phyloP scores from a whole-genome alignment of 1,284 basidiomycete genomes.

The Cryptococcus hybrid region DNA sequence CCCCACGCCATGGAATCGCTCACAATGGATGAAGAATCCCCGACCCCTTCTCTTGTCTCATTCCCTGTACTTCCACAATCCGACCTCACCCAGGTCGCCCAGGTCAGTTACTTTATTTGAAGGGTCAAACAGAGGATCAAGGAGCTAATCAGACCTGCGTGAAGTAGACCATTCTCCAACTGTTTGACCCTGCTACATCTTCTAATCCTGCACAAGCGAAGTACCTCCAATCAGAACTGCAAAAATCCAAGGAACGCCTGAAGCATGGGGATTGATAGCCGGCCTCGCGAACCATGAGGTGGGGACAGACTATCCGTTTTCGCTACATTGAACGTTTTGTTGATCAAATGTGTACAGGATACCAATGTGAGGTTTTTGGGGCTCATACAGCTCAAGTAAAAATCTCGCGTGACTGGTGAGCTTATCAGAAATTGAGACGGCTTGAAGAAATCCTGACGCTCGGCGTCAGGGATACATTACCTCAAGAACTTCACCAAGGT shows the following conservation, averaged over 20 bases:
- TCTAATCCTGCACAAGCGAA: conserved; percentile 39
- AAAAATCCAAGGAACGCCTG: conserved; percentile 41
- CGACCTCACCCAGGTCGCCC: conserved; percentile 38
- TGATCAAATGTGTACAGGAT: conserved; percentile 50
- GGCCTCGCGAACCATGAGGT: conserved; percentile 46
- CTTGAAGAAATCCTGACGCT: neutral
- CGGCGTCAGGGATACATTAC: conserved; percentile 43
- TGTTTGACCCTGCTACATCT: conserved; percentile 37
- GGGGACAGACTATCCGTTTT: neutral
- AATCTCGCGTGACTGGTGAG: conserved; percentile 83
- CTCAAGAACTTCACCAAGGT: conserved; percentile 36
- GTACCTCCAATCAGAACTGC: conserved; percentile 44
- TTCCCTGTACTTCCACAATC: conserved; percentile 34
- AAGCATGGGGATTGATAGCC: conserved; percentile 50
- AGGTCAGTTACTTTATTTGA: conserved; percentile 15
- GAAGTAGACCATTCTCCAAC: conserved; percentile 40
- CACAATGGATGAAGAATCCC: conserved; percentile 55
- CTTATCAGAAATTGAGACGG: neutral
- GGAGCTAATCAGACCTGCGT: neutral
- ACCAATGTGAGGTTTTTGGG: conserved; percentile 85
- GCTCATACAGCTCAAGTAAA: conserved; percentile 89
- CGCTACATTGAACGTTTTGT: neutral
- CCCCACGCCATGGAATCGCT: neutral
- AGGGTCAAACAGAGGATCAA: neutral
- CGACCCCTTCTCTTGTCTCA: conserved; percentile 61